Base-by-base conservation (phyloP, 768 basidiomycete species). In the Sporobolomyces roseus region DNA sequence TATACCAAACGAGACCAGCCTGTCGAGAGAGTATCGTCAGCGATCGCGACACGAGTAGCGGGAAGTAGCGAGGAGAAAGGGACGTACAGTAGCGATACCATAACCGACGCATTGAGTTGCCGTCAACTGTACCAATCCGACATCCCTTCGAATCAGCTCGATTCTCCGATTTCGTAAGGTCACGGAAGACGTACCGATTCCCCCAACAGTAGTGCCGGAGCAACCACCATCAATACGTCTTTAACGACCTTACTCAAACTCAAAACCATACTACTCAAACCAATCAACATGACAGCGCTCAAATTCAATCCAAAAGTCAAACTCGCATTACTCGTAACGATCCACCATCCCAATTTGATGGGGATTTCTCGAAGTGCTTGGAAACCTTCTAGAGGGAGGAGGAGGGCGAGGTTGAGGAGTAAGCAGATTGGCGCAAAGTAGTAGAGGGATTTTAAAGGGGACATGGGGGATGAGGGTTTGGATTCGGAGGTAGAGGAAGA, bases 161-260 rank as follows among this genome's bases (percentile, higher is more conserved):
- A 19, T 16, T 12, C 1, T 2, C 23, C 16, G 21, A 10, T 12
- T 3, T 38, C 13, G 23, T 10, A 9, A 3, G 23, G 2, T 2
- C 1, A 27, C 29, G 3, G 36, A 32, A n/a, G 38, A 19, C 25
- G 21, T 35, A 69, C 67, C 7, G 45, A 60, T 52, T 85, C 83
- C 45, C 88, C 86, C 74, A 93, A 92, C 59, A 93, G 80, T 53
- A 91, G 78, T 27, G 93, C 91, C 1, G 91, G 93, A 48, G 90
- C 91, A 9, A 86, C 83, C 79, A 98, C 91, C 66, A 97, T 85
- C 25, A 97, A 83, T 66, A 97, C 93, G 78, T 97, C 93, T 90
- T 88, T 78, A 19, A 49, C 51, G 41, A 59, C 64, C 52, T 69
- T 72, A 41, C n/a, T 35, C 41, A 72, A 55, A 2, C 54, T 48